These are phyloP conservation scores for Vinca minor DNA, from an alignment of 257 asterid genomes.

Conservation along the genomic window DNA sequence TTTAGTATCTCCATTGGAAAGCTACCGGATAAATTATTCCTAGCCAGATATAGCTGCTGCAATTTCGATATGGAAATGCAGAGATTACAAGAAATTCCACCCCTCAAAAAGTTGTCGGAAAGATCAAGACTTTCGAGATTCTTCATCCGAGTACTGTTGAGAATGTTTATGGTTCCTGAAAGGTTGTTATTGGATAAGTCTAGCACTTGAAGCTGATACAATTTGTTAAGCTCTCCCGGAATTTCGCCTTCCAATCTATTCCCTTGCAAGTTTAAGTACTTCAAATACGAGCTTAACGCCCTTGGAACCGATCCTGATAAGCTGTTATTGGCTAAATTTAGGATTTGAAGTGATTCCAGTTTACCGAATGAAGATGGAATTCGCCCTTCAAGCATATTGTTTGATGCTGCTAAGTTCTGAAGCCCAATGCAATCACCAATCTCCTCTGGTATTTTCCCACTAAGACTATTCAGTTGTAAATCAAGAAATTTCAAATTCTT, in stretches of 20 bases:
- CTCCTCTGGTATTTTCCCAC: constrained; percentile 54
- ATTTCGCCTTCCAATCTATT: constrained; percentile 54
- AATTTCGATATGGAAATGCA: constrained; percentile 44
- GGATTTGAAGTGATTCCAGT: constrained; percentile 49
- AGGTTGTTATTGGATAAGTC: constrained; percentile 64
- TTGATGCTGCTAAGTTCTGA: constrained; percentile 53
- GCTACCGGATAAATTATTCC: constrained; percentile 45
- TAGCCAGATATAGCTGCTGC: constrained; percentile 40
- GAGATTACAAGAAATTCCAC: constrained; percentile 30
- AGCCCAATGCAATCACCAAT: constrained; percentile 51
- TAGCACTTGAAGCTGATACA: constrained; percentile 38
- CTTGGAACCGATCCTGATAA: constrained; percentile 53
- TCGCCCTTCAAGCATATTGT: constrained; percentile 51
- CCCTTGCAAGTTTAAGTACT: constrained; percentile 67
- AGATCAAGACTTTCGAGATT: constrained; percentile 46
- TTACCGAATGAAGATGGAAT: constrained; percentile 47
- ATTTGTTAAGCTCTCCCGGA: constrained; percentile 45
- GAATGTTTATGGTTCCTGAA: constrained; percentile 44
- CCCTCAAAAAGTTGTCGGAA: constrained; percentile 41
- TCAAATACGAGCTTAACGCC: constrained; percentile 44
- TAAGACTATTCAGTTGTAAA: constrained; percentile 52
- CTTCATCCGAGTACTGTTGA: constrained; percentile 31
- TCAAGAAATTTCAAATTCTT: constrained; percentile 43
- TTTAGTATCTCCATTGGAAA: constrained; percentile 50
- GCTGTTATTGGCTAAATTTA: constrained; percentile 77